A percentile compares a stretch with the other conserved stretches of the same genome.
phyloP scores from a whole-genome alignment of 2,329 filamentous ascomycete genomes.

The Ceratocystis colombiana region DNA sequence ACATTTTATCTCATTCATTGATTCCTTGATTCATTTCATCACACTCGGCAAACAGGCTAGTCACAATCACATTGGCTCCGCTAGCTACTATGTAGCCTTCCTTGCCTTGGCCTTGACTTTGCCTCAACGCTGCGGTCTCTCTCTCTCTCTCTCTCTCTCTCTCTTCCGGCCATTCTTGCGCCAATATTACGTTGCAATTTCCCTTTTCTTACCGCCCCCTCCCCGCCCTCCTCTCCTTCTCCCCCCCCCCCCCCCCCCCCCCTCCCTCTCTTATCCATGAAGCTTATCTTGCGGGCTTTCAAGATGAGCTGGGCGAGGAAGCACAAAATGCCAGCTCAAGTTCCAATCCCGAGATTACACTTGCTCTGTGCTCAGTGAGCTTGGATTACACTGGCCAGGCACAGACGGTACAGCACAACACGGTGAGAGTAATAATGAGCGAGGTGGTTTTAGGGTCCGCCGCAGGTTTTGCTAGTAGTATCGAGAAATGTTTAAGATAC shows the following conservation, averaged over 20 bases:
- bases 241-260: not conserved
- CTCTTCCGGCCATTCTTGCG: not conserved
- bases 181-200: not conserved
- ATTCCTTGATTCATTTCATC: no score
- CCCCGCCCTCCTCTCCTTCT: not conserved
- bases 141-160: not conserved
- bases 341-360: not conserved
- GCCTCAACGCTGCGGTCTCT: not conserved
- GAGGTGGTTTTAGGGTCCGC: not conserved
- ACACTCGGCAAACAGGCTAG: no score
- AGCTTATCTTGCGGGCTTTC: not conserved
- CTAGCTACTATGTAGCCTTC: not conserved
- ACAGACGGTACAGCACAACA: no score
- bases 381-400: not conserved
- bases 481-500: conserved; percentile 23
- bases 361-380: not conserved
- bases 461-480: not conserved
- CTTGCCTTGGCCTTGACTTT: not conserved
- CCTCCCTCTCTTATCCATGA: not conserved
- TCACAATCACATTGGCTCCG: not conserved
- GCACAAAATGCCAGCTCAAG: not conserved
- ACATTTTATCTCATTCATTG: no score
- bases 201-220: not conserved
- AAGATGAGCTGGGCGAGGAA: not conserved
- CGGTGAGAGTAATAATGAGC: not conserved